These are phyloP conservation scores for Lachnellula willkommii DNA, from an alignment of 2,329 filamentous ascomycete species.

Conservation along the genomic window DNA sequence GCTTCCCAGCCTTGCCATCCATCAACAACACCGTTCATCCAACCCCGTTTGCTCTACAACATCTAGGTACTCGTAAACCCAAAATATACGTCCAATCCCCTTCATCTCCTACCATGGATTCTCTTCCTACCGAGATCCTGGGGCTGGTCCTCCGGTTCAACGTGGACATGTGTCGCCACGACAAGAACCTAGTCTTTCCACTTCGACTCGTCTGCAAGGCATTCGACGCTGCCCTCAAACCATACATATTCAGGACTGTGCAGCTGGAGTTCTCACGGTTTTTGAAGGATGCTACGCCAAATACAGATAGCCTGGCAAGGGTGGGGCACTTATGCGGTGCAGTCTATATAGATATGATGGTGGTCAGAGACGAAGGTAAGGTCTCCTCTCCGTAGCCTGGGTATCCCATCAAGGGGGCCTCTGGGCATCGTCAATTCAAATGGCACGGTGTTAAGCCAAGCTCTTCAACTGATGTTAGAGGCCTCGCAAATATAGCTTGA, in stretches of 20 bases:
- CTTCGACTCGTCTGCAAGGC: conserved; percentile 46
- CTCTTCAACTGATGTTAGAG: too few relatives aligned
- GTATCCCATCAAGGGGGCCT: background rate
- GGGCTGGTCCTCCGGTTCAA: conserved; percentile 42
- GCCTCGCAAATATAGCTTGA: background rate
- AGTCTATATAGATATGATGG: conserved; percentile 48
- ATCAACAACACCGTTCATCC: too few relatives aligned
- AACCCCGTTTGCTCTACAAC: too few relatives aligned
- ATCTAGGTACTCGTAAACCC: too few relatives aligned
- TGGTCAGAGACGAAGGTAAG: conserved; percentile 47
- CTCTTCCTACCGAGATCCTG: conserved; percentile 44
- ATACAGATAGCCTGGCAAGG: conserved; percentile 39
- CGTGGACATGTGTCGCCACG: conserved; percentile 33
- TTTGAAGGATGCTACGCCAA: conserved; percentile 31
- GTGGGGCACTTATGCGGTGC: conserved; percentile 45
- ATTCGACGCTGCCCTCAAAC: conserved; percentile 44
- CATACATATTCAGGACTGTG: conserved; percentile 42
- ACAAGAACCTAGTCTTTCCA: conserved; percentile 42
- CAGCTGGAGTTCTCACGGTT: conserved; percentile 47
- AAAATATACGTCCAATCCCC: background rate
- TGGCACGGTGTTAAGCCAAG: background rate
- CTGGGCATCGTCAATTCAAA: background rate
- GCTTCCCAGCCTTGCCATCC: too few relatives aligned
- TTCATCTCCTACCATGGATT: conserved; percentile 34
- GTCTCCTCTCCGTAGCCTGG: background rate